Evolutionary conservation across 352 stramenopile genomes (phyloP).

Genomic region (Phytophthora tubulina): DNA sequence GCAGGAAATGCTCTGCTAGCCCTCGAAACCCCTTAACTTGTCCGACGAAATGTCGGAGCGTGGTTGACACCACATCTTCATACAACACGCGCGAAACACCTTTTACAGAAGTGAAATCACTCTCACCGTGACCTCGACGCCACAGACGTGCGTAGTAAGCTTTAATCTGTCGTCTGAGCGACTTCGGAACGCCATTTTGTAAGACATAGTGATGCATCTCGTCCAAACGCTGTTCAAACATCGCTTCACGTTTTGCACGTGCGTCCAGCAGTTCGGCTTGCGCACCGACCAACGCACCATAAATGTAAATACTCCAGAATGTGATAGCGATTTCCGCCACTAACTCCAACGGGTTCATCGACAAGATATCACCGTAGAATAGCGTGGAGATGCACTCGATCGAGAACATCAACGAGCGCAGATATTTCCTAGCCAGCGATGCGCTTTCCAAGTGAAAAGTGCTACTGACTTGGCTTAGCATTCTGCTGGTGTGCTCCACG

Average conservation of each 20-base stretch:
- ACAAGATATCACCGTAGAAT: conserved; percentile 78
- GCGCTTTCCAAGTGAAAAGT: conserved; percentile 32
- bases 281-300: conserved; percentile 65
- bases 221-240: conserved; percentile 70
- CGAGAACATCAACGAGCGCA: conserved; percentile 71
- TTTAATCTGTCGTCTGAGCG: conserved; percentile 75
- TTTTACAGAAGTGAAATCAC: conserved; percentile 58
- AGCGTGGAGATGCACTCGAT: conserved; percentile 75
- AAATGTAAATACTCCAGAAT: conserved; percentile 77
- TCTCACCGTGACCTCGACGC: conserved; percentile 52
- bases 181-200: conserved; percentile 72
- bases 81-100: conserved; percentile 59
- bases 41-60: conserved; percentile 54
- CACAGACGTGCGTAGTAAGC: conserved; percentile 75
- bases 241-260: conserved; percentile 52
- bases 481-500: conserved; percentile 5
- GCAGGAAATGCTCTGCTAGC: conserved; percentile 71
- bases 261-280: conserved; percentile 64
- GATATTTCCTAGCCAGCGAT: conserved; percentile 66
- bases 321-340: conserved; percentile 65
- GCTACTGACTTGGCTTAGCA: conserved; percentile 14
- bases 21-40: conserved; percentile 61
- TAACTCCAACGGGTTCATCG: conserved; percentile 72
- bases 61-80: conserved; percentile 69
- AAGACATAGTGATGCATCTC: conserved; percentile 79